phyloP scores from a whole-genome alignment of 371 early-diverging fungal species.

The Mucor velutinosus region DNA sequence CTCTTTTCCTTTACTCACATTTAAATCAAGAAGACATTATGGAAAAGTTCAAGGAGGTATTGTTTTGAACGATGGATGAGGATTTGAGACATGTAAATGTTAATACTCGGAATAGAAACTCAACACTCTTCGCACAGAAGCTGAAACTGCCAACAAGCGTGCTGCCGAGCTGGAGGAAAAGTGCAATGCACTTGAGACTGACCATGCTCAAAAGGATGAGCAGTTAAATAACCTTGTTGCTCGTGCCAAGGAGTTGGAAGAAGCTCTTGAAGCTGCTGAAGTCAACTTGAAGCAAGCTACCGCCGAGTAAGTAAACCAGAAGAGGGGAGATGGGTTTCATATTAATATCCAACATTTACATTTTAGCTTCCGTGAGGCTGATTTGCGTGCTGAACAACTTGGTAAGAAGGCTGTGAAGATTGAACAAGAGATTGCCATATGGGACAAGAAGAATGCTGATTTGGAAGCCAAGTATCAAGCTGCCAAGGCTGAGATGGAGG shows the following conservation, averaged over 20 bases:
- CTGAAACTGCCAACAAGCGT: slow-evolving; percentile 64
- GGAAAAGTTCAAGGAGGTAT: slow-evolving; percentile 43
- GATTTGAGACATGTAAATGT: neutral
- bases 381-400: slow-evolving; percentile 36
- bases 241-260: slow-evolving; percentile 66
- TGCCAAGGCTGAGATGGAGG: slow-evolving; percentile 47
- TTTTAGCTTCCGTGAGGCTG: slow-evolving; percentile 70
- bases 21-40: slow-evolving; percentile 20
- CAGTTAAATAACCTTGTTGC: slow-evolving; percentile 63
- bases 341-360: neutral
- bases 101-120: slow-evolving; percentile 58
- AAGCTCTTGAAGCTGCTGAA: slow-evolving; percentile 68
- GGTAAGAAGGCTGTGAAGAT: slow-evolving; percentile 42
- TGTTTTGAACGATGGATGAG: neutral
- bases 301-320: slow-evolving; percentile 58
- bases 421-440: slow-evolving; percentile 28
- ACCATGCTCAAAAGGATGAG: slow-evolving; percentile 69
- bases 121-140: slow-evolving; percentile 64
- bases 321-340: neutral
- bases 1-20: slow-evolving; percentile 6
- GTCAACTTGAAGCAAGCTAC: slow-evolving; percentile 63
- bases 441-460: slow-evolving; percentile 43
- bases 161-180: slow-evolving; percentile 67
- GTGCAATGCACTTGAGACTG: slow-evolving; percentile 55
- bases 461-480: slow-evolving; percentile 34